A percentile compares a stretch with the other conserved stretches of the same genome.
These are phyloP conservation scores for Cetradonia linearis DNA, from an alignment of 495 filamentous ascomycete species.

Conservation along the genomic window DNA sequence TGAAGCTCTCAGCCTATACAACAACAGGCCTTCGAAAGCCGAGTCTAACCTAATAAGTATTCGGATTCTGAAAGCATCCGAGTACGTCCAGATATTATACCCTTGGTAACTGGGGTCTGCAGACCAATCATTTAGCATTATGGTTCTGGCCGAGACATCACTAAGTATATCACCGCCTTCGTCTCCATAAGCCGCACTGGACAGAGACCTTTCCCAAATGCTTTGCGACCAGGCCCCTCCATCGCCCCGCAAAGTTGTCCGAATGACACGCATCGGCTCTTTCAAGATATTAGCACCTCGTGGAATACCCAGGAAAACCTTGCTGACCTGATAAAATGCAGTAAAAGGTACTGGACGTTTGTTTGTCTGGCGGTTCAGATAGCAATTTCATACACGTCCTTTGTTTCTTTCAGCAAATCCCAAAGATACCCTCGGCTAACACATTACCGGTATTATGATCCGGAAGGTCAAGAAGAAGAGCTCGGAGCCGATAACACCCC, in stretches of 20 bases:
- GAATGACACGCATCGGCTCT: background rate
- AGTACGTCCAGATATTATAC: background rate
- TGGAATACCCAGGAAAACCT: background rate
- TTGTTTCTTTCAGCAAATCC: background rate
- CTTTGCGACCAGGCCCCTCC: background rate
- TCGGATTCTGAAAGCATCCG: background rate
- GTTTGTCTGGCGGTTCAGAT: background rate
- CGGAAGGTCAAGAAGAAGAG: background rate
- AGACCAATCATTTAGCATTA: background rate
- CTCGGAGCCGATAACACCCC: background rate
- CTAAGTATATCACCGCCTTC: background rate
- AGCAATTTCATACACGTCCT: background rate
- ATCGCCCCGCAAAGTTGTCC: background rate
- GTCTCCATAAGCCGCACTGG: background rate
- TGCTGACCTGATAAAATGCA: background rate
- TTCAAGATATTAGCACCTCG: background rate
- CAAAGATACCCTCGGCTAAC: background rate
- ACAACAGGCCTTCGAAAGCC: background rate
- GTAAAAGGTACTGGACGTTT: background rate
- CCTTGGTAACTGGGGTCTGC: background rate
- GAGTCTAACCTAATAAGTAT: background rate
- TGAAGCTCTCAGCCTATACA: background rate
- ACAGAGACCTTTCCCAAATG: background rate
- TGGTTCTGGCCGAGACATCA: background rate
- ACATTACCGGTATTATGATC: background rate